These are phyloP conservation scores for Saccharomycopsis schoenii DNA, from an alignment of 805 yeast genomes.

Conservation along the genomic window DNA sequence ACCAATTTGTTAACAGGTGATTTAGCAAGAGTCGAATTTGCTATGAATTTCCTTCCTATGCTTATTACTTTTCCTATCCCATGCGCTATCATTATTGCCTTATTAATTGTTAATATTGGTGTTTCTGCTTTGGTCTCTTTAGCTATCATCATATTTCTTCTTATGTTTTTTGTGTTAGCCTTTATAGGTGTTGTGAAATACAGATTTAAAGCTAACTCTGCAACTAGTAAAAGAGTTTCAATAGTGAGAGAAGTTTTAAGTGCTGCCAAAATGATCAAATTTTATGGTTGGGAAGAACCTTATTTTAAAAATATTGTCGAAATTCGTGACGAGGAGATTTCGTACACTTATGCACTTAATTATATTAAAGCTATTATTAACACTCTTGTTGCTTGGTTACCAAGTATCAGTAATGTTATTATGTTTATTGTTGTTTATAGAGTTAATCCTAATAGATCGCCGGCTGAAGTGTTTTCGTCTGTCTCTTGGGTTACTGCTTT, in stretches of 20 bases:
- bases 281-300: slow-evolving; percentile 80
- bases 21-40: slow-evolving; percentile 62
- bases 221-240: slow-evolving; percentile 56
- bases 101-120: slow-evolving; percentile 59
- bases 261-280: slow-evolving; percentile 63
- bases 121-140: slow-evolving; percentile 60
- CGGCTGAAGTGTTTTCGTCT: slow-evolving; percentile 63
- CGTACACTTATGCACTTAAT: slow-evolving; percentile 46
- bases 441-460: slow-evolving; percentile 30
- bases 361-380: slow-evolving; percentile 41
- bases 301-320: slow-evolving; percentile 44
- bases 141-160: slow-evolving; percentile 31
- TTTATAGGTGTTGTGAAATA: slow-evolving; percentile 35
- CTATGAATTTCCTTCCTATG: slow-evolving; percentile 51
- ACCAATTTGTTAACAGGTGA: slow-evolving; percentile 74
- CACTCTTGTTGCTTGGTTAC: slow-evolving; percentile 44
- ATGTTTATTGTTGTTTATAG: slow-evolving; percentile 36
- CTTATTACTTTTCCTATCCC: slow-evolving; percentile 50
- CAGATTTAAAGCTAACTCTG: slow-evolving; percentile 45
- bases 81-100: slow-evolving; percentile 48
- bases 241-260: slow-evolving; percentile 52
- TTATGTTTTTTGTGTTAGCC: slow-evolving; percentile 28
- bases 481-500: slow-evolving; percentile 56
- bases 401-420: slow-evolving; percentile 48
- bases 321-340: slow-evolving; percentile 50